Evolutionary conservation across 305 asterid species (phyloP).

Genomic region (Andrographis paniculata): DNA sequence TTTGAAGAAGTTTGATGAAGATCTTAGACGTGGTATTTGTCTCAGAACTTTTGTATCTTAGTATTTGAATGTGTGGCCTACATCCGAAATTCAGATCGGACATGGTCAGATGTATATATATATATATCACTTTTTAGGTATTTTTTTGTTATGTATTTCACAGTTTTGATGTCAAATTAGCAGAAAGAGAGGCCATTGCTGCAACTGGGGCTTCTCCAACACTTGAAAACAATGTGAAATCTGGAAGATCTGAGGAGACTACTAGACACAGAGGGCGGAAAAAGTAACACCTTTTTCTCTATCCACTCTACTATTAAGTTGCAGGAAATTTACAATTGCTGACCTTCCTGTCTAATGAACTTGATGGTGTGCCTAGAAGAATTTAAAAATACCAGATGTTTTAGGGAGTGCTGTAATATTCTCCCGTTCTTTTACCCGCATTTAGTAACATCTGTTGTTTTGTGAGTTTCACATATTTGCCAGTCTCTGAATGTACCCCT

Average conservation of each 20-base stretch:
- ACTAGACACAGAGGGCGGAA: slow-evolving; percentile 94
- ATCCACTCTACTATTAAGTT: slow-evolving; percentile 8
- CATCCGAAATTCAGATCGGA: neutral
- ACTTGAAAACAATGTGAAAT: slow-evolving; percentile 49
- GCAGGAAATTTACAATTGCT: too few species aligned
- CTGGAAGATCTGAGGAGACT: slow-evolving; percentile 74
- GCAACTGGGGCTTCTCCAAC: slow-evolving; percentile 47
- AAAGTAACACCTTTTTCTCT: slow-evolving; percentile 38
- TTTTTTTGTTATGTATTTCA: neutral
- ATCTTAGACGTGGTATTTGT: slow-evolving; percentile 61
- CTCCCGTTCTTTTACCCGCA: too few species aligned
- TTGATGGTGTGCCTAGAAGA: too few species aligned
- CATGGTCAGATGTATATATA: neutral
- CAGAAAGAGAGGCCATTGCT: slow-evolving; percentile 60
- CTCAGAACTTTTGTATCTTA: slow-evolving; percentile 5
- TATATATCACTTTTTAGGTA: slow-evolving; percentile 6
- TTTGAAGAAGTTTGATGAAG: slow-evolving; percentile 79
- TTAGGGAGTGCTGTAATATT: too few species aligned
- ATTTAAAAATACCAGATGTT: too few species aligned
- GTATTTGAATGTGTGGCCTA: neutral
- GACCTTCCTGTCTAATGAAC: too few species aligned
- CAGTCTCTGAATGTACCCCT: too few species aligned
- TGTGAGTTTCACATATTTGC: too few species aligned
- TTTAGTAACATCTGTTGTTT: too few species aligned
- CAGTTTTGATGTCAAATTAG: slow-evolving; percentile 18